Evolutionary conservation across 495 filamentous ascomycete genomes (phyloP).

Genomic region (Aspergillus indologenus): DNA sequence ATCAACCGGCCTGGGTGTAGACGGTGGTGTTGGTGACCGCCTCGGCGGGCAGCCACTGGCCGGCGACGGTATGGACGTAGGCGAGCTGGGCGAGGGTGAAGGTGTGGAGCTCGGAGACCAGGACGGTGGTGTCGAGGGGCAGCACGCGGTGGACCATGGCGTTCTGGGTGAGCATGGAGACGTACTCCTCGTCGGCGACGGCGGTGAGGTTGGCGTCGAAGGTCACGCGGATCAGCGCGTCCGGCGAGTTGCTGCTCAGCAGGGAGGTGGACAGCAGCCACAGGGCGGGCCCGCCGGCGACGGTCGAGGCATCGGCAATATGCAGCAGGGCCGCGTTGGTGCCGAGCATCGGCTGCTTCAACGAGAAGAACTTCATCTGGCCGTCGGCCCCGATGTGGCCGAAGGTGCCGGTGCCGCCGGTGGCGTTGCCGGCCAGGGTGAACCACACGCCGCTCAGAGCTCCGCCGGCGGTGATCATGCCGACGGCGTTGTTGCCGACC

Average conservation of each 20-base stretch:
- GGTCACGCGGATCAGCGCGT: conserved; percentile 23
- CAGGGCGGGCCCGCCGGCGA: conserved; percentile 16
- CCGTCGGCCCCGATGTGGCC: conserved; percentile 21
- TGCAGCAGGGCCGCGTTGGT: conserved; percentile 18
- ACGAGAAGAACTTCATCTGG: conserved; percentile 15
- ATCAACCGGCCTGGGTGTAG: no score
- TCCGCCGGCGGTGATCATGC: conserved; percentile 21
- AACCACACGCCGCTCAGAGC: conserved; percentile 22
- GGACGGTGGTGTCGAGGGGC: no score
- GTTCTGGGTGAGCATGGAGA: no score
- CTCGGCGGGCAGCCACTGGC: no score
- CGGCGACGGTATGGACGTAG: no score
- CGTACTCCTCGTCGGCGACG: conserved; percentile 1
- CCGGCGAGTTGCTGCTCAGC: conserved; percentile 23
- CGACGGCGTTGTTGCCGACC: conserved; percentile 26
- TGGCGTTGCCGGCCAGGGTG: conserved; percentile 23
- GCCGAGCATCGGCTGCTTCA: no score
- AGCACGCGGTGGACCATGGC: no score
- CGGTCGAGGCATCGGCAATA: conserved; percentile 21
- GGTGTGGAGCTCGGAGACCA: no score
- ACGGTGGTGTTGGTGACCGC: no score
- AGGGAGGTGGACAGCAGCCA: conserved; percentile 26
- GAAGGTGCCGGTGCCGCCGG: conserved; percentile 26
- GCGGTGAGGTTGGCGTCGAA: conserved; percentile 12
- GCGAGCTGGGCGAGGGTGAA: no score